Evolutionary conservation across 257 asterid species (phyloP).

Genomic region (Jacaranda copaia): DNA sequence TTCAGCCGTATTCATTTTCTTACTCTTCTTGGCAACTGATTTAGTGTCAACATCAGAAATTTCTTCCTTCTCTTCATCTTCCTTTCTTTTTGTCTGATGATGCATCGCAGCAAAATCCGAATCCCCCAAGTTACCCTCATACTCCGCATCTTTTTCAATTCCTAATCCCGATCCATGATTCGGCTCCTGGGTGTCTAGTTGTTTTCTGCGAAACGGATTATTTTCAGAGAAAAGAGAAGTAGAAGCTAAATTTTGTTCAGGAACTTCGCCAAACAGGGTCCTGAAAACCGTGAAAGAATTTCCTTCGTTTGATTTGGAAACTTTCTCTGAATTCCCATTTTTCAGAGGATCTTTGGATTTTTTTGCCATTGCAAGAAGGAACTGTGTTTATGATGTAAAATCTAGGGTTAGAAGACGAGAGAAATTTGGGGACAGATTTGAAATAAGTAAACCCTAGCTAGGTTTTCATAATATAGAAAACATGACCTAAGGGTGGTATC

Average conservation of each 20-base stretch:
- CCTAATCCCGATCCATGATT: constrained; percentile 26
- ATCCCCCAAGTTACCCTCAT: constrained; percentile 32
- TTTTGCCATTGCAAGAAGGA: constrained; percentile 55
- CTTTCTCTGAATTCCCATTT: constrained; percentile 36
- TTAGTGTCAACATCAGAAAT: constrained; percentile 37
- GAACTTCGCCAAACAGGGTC: constrained; percentile 62
- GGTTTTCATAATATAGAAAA: neutral
- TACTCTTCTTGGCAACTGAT: constrained; percentile 34
- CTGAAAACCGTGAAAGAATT: constrained; percentile 57
- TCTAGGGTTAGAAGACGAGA: neutral
- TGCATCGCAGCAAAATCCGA: constrained; percentile 40
- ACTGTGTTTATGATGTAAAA: neutral
- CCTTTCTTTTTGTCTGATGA: constrained; percentile 53
- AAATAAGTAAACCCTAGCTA: constrained; percentile 31
- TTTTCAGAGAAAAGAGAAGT: constrained; percentile 69
- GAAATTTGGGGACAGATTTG: constrained; percentile 18
- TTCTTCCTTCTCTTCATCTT: constrained; percentile 38
- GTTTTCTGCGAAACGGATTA: constrained; percentile 78
- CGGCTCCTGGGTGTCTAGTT: constrained; percentile 39
- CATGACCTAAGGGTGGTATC: neutral
- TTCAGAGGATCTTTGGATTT: constrained; percentile 50
- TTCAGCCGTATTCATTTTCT: constrained; percentile 47
- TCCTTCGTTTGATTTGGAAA: constrained; percentile 32
- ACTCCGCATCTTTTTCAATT: constrained; percentile 37
- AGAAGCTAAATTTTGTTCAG: constrained; percentile 42